These are phyloP conservation scores for Candida golubevii DNA, from an alignment of 805 yeast species.

Conservation along the genomic window DNA sequence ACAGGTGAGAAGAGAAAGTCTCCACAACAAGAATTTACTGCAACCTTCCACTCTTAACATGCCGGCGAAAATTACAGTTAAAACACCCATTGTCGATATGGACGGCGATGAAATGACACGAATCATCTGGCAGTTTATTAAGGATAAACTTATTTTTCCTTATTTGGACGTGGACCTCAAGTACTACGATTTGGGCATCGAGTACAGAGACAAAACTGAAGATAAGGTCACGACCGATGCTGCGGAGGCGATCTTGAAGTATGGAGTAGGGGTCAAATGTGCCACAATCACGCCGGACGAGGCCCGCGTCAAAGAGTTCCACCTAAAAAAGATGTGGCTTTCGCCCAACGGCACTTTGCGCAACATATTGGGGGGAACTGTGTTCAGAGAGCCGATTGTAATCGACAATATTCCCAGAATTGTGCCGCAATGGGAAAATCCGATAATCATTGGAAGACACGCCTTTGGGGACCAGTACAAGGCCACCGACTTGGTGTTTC, in stretches of 20 bases:
- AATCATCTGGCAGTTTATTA: conserved; percentile 75
- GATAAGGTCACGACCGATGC: conserved; percentile 77
- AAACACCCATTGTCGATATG: conserved; percentile 70
- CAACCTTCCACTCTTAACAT: not conserved
- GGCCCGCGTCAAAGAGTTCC: conserved; percentile 69
- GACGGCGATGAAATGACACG: conserved; percentile 89
- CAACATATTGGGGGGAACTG: conserved; percentile 78
- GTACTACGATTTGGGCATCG: conserved; percentile 69
- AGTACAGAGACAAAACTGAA: conserved; percentile 63
- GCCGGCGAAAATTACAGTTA: conserved; percentile 56
- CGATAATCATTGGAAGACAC: conserved; percentile 82
- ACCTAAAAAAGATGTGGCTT: conserved; percentile 75
- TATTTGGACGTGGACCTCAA: conserved; percentile 69
- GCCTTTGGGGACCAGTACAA: conserved; percentile 84
- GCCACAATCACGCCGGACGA: conserved; percentile 87
- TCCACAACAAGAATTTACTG: too few relatives aligned
- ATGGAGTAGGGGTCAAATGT: conserved; percentile 80
- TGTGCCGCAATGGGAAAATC: conserved; percentile 77
- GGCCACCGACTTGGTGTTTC: conserved; percentile 68
- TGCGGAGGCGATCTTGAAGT: conserved; percentile 67
- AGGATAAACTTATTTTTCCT: conserved; percentile 62
- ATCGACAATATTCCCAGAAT: conserved; percentile 73
- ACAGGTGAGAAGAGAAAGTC: too few relatives aligned
- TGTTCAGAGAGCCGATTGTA: conserved; percentile 79
- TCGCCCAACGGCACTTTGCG: conserved; percentile 85